phyloP scores from a whole-genome alignment of 2,329 filamentous ascomycete genomes.

The Pseudopithomyces maydicus region DNA sequence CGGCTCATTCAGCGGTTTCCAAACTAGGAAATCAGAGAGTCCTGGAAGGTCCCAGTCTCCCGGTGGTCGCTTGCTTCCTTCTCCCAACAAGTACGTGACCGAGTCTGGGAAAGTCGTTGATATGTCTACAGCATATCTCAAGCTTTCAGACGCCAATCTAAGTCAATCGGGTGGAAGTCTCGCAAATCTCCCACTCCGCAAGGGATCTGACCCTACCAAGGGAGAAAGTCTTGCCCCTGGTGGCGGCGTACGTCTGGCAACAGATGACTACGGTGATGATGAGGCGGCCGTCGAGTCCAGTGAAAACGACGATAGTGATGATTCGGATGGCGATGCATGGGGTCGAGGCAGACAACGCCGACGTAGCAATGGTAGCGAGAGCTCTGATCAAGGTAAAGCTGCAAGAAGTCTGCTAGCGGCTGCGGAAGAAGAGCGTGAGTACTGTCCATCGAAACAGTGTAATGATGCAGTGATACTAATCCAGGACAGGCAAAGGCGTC shows the following conservation, averaged over 20 bases:
- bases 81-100: constrained; percentile 56
- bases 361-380: constrained; percentile 41
- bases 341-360: constrained; percentile 47
- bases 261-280: constrained; percentile 66
- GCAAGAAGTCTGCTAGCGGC: constrained; percentile 71
- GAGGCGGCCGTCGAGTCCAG: constrained; percentile 67
- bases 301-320: constrained; percentile 62
- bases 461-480: constrained; percentile 15
- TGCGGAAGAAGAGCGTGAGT: constrained; percentile 78
- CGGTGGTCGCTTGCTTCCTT: constrained; percentile 46
- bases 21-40: constrained; percentile 47
- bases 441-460: not conserved
- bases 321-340: constrained; percentile 70
- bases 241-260: constrained; percentile 60
- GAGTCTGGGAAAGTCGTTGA: constrained; percentile 68
- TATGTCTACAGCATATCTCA: constrained; percentile 71
- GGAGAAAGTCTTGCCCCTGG: constrained; percentile 52
- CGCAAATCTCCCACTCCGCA: constrained; percentile 63
- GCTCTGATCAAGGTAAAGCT: constrained; percentile 42
- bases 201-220: constrained; percentile 48
- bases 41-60: constrained; percentile 46
- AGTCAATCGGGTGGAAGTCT: constrained; percentile 67
- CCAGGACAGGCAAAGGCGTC: constrained; percentile 52
- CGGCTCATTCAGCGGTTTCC: constrained; percentile 45
- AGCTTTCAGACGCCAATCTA: constrained; percentile 73